Conservation (phyloP, 371 early-diverging fungal genomes). For the Syncephalis plumigaleata region DNA sequence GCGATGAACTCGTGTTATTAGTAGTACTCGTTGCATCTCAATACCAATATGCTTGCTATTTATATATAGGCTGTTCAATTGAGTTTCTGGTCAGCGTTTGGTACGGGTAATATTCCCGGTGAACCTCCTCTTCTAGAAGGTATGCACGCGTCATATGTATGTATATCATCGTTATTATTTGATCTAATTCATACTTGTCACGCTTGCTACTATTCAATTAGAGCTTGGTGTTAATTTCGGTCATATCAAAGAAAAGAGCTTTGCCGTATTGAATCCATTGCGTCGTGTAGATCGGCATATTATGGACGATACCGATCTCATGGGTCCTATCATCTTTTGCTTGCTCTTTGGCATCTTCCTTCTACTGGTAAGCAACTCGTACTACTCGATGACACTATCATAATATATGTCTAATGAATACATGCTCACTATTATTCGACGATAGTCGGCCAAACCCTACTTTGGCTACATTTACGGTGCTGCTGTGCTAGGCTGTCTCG, state of each 20-base stretch:
- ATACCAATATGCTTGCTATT: conserved; percentile 18
- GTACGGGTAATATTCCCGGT: conserved; percentile 72
- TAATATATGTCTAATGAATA: neutral
- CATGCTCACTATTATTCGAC: neutral
- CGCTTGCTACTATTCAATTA: conserved; percentile 7
- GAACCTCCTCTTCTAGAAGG: conserved; percentile 79
- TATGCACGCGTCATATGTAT: conserved; percentile 5
- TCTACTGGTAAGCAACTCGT: conserved; percentile 35
- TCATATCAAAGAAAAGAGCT: conserved; percentile 69
- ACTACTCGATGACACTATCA: neutral
- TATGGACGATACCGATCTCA: conserved; percentile 89
- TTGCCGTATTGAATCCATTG: conserved; percentile 83
- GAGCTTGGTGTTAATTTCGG: conserved; percentile 85
- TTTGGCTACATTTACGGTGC: conserved; percentile 97
- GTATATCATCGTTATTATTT: neutral
- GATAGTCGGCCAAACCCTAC: conserved; percentile 81
- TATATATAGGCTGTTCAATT: conserved; percentile 9
- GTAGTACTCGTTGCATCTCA: conserved; percentile 28
- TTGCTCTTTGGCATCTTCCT: conserved; percentile 78
- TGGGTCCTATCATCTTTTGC: conserved; percentile 84
- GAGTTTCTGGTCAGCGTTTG: conserved; percentile 45
- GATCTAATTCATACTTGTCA: neutral
- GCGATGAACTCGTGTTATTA: conserved; percentile 14
- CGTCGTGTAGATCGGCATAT: conserved; percentile 72
- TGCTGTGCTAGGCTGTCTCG: conserved; percentile 74